Base-by-base conservation (phyloP, 176 grass and related monocot species). In the Elaeis guineensis region DNA sequence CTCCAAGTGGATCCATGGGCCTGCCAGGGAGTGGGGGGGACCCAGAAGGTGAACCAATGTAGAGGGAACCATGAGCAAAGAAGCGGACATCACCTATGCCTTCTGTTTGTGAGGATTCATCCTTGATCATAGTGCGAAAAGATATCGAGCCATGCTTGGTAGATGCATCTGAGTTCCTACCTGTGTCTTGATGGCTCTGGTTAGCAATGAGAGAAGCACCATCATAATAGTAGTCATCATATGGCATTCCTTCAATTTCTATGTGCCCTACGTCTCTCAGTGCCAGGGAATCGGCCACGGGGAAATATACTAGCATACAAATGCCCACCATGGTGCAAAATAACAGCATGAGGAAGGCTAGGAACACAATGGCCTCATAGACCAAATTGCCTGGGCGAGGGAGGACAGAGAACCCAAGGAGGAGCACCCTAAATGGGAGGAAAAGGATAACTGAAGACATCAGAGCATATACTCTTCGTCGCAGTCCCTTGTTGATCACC, bases 401-500 rank as follows among this genome's bases (percentile, higher is more conserved):
- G 71, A 89, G 81, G 75, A 91, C 82, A 1, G 86, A 85, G 58
- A 85, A 56, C 60, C 81, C 93, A 65, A 97, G 79, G 68, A 91
- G 79, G 11, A 63, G 39, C 5, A 67, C 81, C 74, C 93, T 72
- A 63, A 73, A 59, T 17, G 81, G 87, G 75, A 91, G 84, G 50
- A 88, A 77, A 52, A 78, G 77, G 54, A 69, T 39, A 3, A 81
- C 72, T 19, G 81, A 75, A 67, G 77, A 75, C 21, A 89, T 78
- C 61, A 97, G 69, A 71, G 89, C 79, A 61, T 88, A 91, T 80
- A 97, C 83, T 78, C 87, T 91, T 67, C 75, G 69, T 5, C 78
- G 73, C 25, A 97, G 77, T 19, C 93, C 81, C 58, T 91, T 88
- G 73, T 97, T 97, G 79, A 97, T 97, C 67, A 80, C 93, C 62